A percentile compares a stretch with the other conserved stretches of the same genome.
These are phyloP conservation scores for Lanmaoa rubissima DNA, from an alignment of 768 basidiomycete genomes.

Conservation along the genomic window DNA sequence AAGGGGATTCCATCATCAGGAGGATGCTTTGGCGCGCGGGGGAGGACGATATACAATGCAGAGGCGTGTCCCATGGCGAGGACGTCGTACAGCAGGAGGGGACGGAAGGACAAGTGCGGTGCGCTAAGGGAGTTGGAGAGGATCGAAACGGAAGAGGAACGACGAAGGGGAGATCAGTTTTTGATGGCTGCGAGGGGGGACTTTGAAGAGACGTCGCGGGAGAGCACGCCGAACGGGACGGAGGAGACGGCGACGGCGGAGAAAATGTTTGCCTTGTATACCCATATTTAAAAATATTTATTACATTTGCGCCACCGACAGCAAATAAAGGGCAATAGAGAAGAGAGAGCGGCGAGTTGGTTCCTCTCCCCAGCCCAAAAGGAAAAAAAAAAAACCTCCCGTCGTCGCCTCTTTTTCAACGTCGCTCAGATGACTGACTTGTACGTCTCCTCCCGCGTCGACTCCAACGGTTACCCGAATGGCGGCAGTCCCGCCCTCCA, in stretches of 20 bases:
- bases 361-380: conserved; percentile 48
- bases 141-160: conserved; percentile 27
- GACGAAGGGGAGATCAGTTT: conserved; percentile 4
- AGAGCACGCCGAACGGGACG: background rate
- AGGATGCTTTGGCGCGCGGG: conserved; percentile 12
- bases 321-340: conserved; percentile 35
- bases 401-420: conserved; percentile 24
- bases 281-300: conserved; percentile 24
- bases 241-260: conserved; percentile 13
- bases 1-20: background rate
- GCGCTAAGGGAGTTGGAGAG: conserved; percentile 9
- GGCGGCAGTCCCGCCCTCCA: conserved; percentile 63
- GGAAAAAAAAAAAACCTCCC: conserved; percentile 39
- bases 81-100: background rate
- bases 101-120: background rate
- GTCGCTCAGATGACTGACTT: conserved; percentile 68
- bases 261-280: conserved; percentile 43
- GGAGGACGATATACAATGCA: conserved; percentile 32
- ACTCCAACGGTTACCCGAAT: conserved; percentile 64
- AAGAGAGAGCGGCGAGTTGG: background rate
- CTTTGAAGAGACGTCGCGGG: background rate
- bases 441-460: conserved; percentile 62
- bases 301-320: conserved; percentile 26
- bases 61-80: background rate
- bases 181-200: conserved; percentile 5